Base-by-base conservation (phyloP, 1,284 basidiomycete species). In the Kalmanozyma brasiliensis region DNA sequence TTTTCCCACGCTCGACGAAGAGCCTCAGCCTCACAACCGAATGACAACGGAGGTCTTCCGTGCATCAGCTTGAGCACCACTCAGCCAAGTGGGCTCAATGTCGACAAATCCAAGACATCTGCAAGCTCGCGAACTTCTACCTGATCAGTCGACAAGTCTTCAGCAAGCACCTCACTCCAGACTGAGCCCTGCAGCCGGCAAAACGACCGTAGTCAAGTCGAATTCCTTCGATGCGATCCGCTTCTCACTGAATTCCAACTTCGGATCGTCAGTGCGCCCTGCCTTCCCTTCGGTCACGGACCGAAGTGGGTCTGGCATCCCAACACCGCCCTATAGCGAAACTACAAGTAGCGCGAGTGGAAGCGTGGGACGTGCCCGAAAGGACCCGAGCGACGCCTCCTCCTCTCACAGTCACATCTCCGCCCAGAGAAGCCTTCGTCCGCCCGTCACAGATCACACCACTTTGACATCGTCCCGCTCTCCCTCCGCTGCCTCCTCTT, bases 261-360 rank as follows among this genome's bases (percentile, higher is more conserved):
- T 29, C 26, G 26, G 26, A 29, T 29, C 26, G 26, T 29, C 26
- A 6, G 26, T 29, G 26, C 26, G 26, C 26, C 7, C 26, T 29
- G 19, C 45, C 22, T 30, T n/a, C n/a, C n/a, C 41, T 44, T 37
- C 49, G 6, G 17, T 40, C 3, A 41, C 30, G 16, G 33, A 36
- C 13, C 37, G 33, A 19, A 49, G 24, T 17, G 7, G 11, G 16
- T 17, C 29, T 44, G 66, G 49, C 22, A 45, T 71, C 23, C 69
- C 59, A 47, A 72, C 69, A 20, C 69, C 69, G 17, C 69, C 69
- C 0, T 52, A 59, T 33, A 72, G 69, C 33, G 69, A 72, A 29
- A 43, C 51, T 7, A 65, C 69, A 4, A 64, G 63, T 49, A 67
- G 60, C 37, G 49, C 57, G 2, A 52, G 67, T 36, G 56, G 45